Evolutionary conservation across 202 grass and related monocot genomes (phyloP), one percentile per base, ranked within the genome.

Genomic region (Panicum hallii): DNA sequence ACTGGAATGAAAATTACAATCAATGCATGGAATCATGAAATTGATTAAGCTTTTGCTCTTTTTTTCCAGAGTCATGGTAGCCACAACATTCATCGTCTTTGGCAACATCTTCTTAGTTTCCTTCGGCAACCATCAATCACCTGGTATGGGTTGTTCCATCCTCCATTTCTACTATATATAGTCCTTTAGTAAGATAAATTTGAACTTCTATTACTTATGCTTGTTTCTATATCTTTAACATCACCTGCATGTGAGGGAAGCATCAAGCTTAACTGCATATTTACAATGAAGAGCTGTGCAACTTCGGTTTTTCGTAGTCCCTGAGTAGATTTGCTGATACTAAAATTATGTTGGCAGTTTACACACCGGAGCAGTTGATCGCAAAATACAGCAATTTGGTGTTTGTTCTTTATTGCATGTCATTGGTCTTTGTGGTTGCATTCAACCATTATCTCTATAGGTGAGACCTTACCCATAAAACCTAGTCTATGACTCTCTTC

Each of bases 91-190:
- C 92, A 96, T 99, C 74, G 97, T 96, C 84, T 96, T 90, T 40
- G 97, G 97, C 77, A 99, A 99, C 73, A 70, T 92, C 53, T 99
- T 96, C 84, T 91, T 99, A 81, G 97, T 99, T 86, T 99, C 93
- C 42, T 99, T 96, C 6, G 96, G 93, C 71, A 99, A 99, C 89
- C 97, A 99, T 74, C 97, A 96, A 78, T 99, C 97, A 82, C 97
- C 93, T 74, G 97, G 97, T 99, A 96, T 77, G 65, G 56, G 61
- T 71, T 82, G 72, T 82, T 76, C 61, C 48, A 62, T 78, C 38
- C 46, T 70, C 46, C 53, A 72, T 88, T 54, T 88, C 46, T 85
- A 34, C 9, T 78, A 64, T 86, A 76, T 78, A 47, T 57, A 79
- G 26, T 47, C 30, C 42, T 74, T 20, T 19, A 75, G 72, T 79